phyloP scores from a whole-genome alignment of 805 yeast species.

The Yamadazyma endophytica region DNA sequence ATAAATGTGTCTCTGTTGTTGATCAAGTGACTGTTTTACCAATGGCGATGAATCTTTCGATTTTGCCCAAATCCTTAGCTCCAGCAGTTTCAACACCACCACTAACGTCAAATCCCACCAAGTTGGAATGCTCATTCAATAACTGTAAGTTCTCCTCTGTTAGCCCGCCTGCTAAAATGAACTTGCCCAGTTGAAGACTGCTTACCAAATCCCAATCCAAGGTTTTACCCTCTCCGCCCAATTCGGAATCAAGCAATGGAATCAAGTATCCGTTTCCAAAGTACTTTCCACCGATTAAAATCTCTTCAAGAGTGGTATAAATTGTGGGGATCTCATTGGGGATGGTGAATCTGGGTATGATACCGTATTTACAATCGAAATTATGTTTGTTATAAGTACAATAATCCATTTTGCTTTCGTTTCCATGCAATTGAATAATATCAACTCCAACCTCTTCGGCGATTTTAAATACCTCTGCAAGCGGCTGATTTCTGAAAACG shows the following conservation, averaged over 20 bases:
- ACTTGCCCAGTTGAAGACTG: slow-evolving; percentile 39
- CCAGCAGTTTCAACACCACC: slow-evolving; percentile 91
- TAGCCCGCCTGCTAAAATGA: slow-evolving; percentile 86
- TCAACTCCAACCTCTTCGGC: slow-evolving; percentile 54
- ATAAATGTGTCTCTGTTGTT: slow-evolving; percentile 3
- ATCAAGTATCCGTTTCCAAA: slow-evolving; percentile 39
- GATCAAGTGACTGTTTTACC: slow-evolving; percentile 34
- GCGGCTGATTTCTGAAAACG: slow-evolving; percentile 79
- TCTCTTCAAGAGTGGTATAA: slow-evolving; percentile 18
- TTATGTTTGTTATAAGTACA: slow-evolving; percentile 36
- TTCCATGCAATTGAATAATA: slow-evolving; percentile 85
- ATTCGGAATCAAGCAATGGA: slow-evolving; percentile 78
- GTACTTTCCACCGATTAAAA: slow-evolving; percentile 11
- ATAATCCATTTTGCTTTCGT: slow-evolving; percentile 47
- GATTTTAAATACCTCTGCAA: slow-evolving; percentile 52
- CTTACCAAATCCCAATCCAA: slow-evolving; percentile 60
- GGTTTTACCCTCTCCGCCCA: slow-evolving; percentile 87
- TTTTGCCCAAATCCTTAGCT: slow-evolving; percentile 62
- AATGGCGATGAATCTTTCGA: slow-evolving; percentile 51
- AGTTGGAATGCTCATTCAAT: slow-evolving; percentile 53
- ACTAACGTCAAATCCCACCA: slow-evolving; percentile 90
- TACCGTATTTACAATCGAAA: slow-evolving; percentile 42
- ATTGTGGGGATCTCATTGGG: slow-evolving; percentile 47
- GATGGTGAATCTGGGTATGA: slow-evolving; percentile 64
- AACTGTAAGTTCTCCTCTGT: slow-evolving; percentile 63